Evolutionary conservation across 768 basidiomycete species (phyloP).

Genomic region (Mycena pura): DNA sequence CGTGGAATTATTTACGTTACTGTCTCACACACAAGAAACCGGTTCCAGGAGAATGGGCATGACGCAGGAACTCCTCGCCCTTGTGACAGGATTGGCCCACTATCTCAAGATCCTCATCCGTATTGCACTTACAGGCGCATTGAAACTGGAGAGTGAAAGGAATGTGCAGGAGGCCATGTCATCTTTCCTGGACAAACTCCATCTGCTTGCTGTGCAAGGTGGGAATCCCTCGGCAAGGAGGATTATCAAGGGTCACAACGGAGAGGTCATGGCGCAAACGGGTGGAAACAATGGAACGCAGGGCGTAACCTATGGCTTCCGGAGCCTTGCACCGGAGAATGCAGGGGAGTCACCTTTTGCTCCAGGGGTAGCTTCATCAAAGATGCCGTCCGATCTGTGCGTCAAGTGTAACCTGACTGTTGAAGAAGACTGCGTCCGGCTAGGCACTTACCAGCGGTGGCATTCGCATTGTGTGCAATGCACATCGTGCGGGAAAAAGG

Average conservation of each 20-base stretch:
- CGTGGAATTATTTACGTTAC: conserved; percentile 94
- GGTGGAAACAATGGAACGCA: conserved; percentile 78
- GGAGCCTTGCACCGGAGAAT: conserved; percentile 88
- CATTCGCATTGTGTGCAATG: conserved; percentile 95
- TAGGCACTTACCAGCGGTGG: conserved; percentile 98
- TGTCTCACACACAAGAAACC: conserved; percentile 95
- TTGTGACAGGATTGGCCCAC: conserved; percentile 98
- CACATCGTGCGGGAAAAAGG: conserved; percentile 75
- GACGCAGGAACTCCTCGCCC: conserved; percentile 95
- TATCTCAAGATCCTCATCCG: conserved; percentile 99
- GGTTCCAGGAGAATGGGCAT: conserved; percentile 91
- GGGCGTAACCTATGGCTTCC: conserved; percentile 91
- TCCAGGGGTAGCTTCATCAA: conserved; percentile 54
- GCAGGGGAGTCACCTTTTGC: conserved; percentile 87
- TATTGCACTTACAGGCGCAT: conserved; percentile 93
- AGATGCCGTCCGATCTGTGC: conserved; percentile 87
- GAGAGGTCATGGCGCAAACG: conserved; percentile 57
- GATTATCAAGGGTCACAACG: conserved; percentile 77
- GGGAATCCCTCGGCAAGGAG: conserved; percentile 81
- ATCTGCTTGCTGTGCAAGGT: conserved; percentile 86
- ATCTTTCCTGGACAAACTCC: conserved; percentile 91
- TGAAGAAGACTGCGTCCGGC: conserved; percentile 95
- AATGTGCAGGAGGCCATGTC: conserved; percentile 83
- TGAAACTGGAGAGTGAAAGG: conserved; percentile 94
- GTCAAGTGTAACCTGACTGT: conserved; percentile 88